These are phyloP conservation scores for Apophysomyces elegans DNA, from an alignment of 371 early-diverging fungal species.

Conservation along the genomic window DNA sequence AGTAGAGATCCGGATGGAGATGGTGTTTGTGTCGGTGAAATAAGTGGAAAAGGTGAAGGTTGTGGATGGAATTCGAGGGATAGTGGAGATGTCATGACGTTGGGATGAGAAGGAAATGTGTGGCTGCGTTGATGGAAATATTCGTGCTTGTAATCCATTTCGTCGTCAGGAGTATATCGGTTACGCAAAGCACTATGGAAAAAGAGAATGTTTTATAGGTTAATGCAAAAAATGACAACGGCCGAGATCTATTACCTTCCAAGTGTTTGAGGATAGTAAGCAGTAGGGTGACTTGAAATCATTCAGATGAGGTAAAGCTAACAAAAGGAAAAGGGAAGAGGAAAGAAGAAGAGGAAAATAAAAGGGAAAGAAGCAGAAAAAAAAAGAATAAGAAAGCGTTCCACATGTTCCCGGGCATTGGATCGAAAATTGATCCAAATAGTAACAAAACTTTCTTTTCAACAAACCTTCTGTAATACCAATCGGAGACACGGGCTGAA, in stretches of 20 bases:
- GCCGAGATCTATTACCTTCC: neutral
- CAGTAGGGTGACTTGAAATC: conserved; percentile 7
- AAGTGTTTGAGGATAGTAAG: neutral
- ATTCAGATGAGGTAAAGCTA: conserved; percentile 1
- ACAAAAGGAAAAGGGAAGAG: neutral
- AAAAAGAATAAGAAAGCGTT: neutral
- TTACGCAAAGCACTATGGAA: conserved; percentile 10
- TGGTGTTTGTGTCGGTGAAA: conserved; percentile 4
- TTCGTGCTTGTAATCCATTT: conserved; percentile 5
- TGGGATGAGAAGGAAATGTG: conserved; percentile 6
- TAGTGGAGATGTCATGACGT: neutral
- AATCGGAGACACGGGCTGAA: conserved; percentile 7
- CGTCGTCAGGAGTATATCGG: conserved; percentile 12
- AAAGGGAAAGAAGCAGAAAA: neutral
- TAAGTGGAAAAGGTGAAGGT: neutral
- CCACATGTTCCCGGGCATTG: neutral
- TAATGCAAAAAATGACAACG: neutral
- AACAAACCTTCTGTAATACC: conserved; percentile 6
- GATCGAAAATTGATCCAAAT: conserved; percentile 2
- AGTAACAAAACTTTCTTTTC: neutral
- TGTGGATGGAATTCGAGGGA: conserved; percentile 4
- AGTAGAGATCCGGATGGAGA: neutral
- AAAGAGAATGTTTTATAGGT: neutral
- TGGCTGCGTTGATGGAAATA: conserved; percentile 9
- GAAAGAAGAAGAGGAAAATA: conserved; percentile 1